Evolutionary conservation across 2,329 filamentous ascomycete species (phyloP).

Genomic region (Talaromyces sp.): DNA sequence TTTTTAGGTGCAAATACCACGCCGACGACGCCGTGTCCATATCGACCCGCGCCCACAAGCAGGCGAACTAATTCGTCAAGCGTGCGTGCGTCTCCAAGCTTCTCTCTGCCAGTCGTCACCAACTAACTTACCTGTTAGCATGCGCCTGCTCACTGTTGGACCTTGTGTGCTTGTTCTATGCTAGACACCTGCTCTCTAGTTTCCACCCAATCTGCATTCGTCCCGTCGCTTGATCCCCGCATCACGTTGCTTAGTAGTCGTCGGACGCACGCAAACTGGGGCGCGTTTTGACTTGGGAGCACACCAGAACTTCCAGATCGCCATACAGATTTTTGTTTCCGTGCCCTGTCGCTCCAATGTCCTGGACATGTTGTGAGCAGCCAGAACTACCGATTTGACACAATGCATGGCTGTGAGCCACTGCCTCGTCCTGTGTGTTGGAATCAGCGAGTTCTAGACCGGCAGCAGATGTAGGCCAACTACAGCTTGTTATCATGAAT

Average conservation of each 20-base stretch:
- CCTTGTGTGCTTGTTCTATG: neutral
- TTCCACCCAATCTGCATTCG: neutral
- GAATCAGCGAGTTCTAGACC: slow-evolving; percentile 4
- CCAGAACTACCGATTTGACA: slow-evolving; percentile 4
- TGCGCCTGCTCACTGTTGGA: neutral
- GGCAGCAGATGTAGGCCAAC: slow-evolving; percentile 11
- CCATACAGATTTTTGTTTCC: neutral
- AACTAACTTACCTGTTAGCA: neutral
- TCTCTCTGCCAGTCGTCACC: neutral
- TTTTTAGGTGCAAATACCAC: neutral
- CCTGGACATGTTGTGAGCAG: neutral
- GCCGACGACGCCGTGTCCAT: neutral
- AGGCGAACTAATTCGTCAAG: neutral
- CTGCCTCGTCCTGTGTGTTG: slow-evolving; percentile 5
- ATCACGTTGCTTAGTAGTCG: neutral
- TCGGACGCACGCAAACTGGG: neutral
- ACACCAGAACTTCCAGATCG: neutral
- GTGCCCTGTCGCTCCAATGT: slow-evolving; percentile 7
- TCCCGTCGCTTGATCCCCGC: neutral
- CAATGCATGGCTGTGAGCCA: slow-evolving; percentile 11
- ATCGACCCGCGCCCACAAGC: neutral
- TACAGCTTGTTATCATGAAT: slow-evolving; percentile 10
- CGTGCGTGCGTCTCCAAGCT: neutral
- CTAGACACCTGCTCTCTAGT: neutral
- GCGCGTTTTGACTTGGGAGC: neutral